Evolutionary conservation across 208 protist species (phyloP).

Genomic region (Trypanosoma scelopori): DNA sequence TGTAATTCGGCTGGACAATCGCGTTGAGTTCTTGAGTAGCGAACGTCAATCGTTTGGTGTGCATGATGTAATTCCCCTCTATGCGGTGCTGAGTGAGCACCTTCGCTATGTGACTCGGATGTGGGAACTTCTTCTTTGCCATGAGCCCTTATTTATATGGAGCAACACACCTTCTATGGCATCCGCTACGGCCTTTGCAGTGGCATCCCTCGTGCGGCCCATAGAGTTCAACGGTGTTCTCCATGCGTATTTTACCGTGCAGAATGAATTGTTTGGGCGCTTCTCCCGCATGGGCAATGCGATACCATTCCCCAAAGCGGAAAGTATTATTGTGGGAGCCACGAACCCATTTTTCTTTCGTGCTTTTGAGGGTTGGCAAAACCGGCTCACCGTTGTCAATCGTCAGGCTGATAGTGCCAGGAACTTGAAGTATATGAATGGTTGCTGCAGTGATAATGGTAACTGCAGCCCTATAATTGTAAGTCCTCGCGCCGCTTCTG

Average conservation of each 20-base stretch:
- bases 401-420: constrained; percentile 29
- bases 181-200: constrained; percentile 57
- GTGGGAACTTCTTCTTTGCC: constrained; percentile 81
- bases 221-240: constrained; percentile 69
- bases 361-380: constrained; percentile 75
- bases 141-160: constrained; percentile 79
- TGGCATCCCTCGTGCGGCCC: constrained; percentile 74
- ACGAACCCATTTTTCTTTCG: constrained; percentile 86
- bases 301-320: constrained; percentile 48
- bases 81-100: constrained; percentile 59
- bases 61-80: constrained; percentile 67
- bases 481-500: neutral
- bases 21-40: constrained; percentile 24
- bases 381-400: constrained; percentile 69
- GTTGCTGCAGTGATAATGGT: neutral
- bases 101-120: constrained; percentile 75
- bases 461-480: neutral
- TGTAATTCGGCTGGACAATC: constrained; percentile 22
- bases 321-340: constrained; percentile 61
- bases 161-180: constrained; percentile 80
- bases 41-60: constrained; percentile 28
- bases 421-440: constrained; percentile 3
- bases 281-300: constrained; percentile 69
- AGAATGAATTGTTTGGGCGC: constrained; percentile 66
- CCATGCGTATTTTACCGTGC: constrained; percentile 82